A percentile compares a stretch with the other conserved stretches of the same genome.
phyloP scores from a whole-genome alignment of 208 protist genomes.

The Trypanosoma mega region DNA sequence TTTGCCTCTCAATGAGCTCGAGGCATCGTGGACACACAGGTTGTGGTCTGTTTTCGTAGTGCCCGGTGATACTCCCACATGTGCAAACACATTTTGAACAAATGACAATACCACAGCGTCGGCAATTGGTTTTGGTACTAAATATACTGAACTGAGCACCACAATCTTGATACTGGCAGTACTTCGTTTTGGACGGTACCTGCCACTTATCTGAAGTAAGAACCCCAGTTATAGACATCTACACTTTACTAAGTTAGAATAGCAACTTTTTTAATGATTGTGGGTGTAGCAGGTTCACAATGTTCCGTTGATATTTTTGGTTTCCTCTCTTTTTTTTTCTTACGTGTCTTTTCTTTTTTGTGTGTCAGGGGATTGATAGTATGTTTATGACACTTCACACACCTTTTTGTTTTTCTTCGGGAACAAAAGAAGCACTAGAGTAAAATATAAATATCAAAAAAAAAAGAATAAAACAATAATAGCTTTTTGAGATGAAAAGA shows the following conservation, averaged over 20 bases:
- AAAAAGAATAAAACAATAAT: too few species aligned
- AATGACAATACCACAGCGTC: slow-evolving; percentile 72
- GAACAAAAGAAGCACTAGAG: too few species aligned
- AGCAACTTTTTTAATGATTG: too few species aligned
- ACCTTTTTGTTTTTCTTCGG: too few species aligned
- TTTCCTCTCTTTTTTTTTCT: too few species aligned
- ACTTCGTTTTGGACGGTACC: slow-evolving; percentile 30
- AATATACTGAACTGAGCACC: slow-evolving; percentile 57
- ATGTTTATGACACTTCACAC: too few species aligned
- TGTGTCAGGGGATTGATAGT: too few species aligned
- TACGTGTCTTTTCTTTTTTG: too few species aligned
- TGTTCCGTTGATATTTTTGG: too few species aligned
- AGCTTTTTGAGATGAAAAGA: too few species aligned
- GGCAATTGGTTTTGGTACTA: slow-evolving; percentile 48
- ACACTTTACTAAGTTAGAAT: slow-evolving; percentile 12
- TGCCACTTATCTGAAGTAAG: slow-evolving; percentile 57
- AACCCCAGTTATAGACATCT: slow-evolving; percentile 40
- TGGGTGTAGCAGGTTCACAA: too few species aligned
- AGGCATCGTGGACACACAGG: slow-evolving; percentile 51
- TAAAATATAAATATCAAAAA: too few species aligned
- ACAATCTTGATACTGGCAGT: slow-evolving; percentile 75
- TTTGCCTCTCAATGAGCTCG: slow-evolving; percentile 39
- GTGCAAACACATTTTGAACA: slow-evolving; percentile 41
- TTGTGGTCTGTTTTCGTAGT: slow-evolving; percentile 42
- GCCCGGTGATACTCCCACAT: slow-evolving; percentile 30